Percentiles rank a stretch among this genome's conserved stretches.
phyloP scores from a whole-genome alignment of 257 asterid genomes.

The Nicotiana paniculata region DNA sequence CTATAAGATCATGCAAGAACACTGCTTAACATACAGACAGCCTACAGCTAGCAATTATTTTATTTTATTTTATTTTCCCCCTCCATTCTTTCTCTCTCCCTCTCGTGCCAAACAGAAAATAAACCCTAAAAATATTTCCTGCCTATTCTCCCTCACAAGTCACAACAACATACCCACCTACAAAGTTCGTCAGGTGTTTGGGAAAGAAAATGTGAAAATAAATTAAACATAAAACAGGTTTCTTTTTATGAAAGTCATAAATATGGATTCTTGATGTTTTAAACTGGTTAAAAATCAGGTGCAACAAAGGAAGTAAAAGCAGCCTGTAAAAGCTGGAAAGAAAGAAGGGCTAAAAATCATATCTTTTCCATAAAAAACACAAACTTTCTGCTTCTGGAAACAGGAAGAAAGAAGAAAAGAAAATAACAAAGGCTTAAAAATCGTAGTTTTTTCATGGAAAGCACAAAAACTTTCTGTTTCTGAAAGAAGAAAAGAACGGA shows the following conservation, averaged over 20 bases:
- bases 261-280: neutral
- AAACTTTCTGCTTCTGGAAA: no score
- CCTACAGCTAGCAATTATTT: constrained; percentile 53
- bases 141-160: constrained; percentile 1
- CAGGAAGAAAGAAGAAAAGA: neutral
- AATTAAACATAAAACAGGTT: neutral
- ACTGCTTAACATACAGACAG: constrained; percentile 57
- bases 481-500: neutral
- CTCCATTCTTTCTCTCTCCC: constrained; percentile 22
- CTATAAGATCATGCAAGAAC: constrained; percentile 69
- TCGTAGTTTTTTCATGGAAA: neutral
- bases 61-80: neutral
- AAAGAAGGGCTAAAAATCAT: neutral
- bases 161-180: neutral
- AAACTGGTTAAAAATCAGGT: no score
- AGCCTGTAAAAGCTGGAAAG: neutral
- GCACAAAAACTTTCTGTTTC: neutral
- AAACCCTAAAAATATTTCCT: constrained; percentile 42
- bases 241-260: neutral
- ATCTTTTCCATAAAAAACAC: neutral
- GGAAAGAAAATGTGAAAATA: neutral
- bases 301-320: no score
- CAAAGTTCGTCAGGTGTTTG: neutral
- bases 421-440: neutral
- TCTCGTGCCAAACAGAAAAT: constrained; percentile 52